Evolutionary conservation across 129 eudicot species (phyloP), one percentile per base, ranked within the genome.

Genomic region (Flaveria bidentis): DNA sequence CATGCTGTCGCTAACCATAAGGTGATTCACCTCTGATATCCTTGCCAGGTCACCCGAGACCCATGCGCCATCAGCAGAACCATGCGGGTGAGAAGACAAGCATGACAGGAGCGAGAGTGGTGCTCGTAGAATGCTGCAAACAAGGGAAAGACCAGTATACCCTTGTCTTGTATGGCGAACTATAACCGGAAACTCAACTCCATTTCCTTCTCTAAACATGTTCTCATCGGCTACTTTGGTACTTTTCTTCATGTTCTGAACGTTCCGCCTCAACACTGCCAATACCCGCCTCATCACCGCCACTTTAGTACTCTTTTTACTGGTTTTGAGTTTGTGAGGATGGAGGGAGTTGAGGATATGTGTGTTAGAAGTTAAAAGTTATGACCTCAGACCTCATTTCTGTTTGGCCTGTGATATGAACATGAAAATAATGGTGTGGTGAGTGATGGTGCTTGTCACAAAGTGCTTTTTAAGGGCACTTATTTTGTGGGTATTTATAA

Each of bases 1-100:
- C 91, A 89, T 82, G 80, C 95, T 86, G 56, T 89, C 95, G 49
- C 69, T 84, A 61, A 89, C 91, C 85, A 89, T 82, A 16, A 89
- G 95, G 65, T 86, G 91, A 72, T 89, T 87, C 56, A 81, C 80
- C 46, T 89, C 95, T 6, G 91, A 78, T 46, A 81, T 76, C 69
- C 83, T 77, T 0, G 82, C 46, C 42, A 85, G 62, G 63, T 89
- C 91, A 0, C 83, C 82, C 4, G 91, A 84, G 11, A 84, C 89
- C 95, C 95, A 89, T 20, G 67, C 83, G 11, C 84, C 89, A 46
- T 89, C 95, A 13, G 80, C 81, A 17, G 84, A 80, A 49, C 67
- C 81, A 69, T 57, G 84, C 9, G 85, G 83, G 12, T 81, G 87
- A 16, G 80, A 67, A 7, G 86, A 67, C 17, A 89, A 69, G 70